Evolutionary conservation across 2,329 filamentous ascomycete species (phyloP).

Genomic region (Ceratocystis harringtonii): DNA sequence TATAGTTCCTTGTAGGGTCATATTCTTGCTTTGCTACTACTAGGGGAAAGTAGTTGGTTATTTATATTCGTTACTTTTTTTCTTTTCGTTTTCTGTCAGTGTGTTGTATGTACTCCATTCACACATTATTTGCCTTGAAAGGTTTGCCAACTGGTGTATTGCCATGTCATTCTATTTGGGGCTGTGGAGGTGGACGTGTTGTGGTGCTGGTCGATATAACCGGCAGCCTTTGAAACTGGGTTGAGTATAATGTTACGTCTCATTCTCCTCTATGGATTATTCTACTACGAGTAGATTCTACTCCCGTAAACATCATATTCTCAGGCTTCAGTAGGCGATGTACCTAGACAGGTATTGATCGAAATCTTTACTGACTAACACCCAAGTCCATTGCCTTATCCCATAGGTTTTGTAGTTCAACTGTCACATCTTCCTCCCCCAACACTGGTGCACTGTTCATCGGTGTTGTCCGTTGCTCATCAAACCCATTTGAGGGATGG

Average conservation of each 20-base stretch:
- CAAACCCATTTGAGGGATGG: conserved; percentile 17
- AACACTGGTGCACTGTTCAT: conserved; percentile 20
- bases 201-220: neutral
- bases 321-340: neutral
- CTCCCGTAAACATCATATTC: neutral
- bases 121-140: neutral
- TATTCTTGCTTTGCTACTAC: neutral
- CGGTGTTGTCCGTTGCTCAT: conserved; percentile 6
- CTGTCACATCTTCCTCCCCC: conserved; percentile 36
- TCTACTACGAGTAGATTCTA: neutral
- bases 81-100: neutral
- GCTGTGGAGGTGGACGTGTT: neutral
- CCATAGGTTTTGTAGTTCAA: conserved; percentile 44
- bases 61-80: neutral
- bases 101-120: neutral
- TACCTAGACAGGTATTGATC: neutral
- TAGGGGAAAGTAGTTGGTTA: neutral
- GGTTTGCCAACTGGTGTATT: neutral
- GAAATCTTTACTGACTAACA: conserved; percentile 32
- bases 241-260: neutral
- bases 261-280: neutral
- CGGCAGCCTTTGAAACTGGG: neutral
- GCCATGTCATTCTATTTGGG: neutral
- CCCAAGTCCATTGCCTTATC: conserved; percentile 45
- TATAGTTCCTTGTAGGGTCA: neutral